Evolutionary conservation across 164 flowering plant species (phyloP), one percentile per base, ranked within the genome.

Genomic region (Litsea cubeba): DNA sequence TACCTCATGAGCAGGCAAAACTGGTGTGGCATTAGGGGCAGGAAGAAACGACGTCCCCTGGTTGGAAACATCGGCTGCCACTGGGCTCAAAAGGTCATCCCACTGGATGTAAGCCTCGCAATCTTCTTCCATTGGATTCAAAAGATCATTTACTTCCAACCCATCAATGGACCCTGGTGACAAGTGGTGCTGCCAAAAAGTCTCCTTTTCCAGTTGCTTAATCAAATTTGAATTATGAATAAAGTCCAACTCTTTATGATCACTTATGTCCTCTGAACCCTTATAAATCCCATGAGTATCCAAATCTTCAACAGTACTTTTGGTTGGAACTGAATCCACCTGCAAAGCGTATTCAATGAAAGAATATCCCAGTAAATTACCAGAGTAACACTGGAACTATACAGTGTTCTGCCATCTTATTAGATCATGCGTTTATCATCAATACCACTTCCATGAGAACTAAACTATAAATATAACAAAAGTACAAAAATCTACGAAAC

Each of bases 231-330:
- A 40, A 40, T 40, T 40, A 40, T 58, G 60, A 22, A 35, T 73
- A 17, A 14, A 72, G 22, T n/a, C 18, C 6, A 58, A 60, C 68
- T 72, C 66, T 30, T 54, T 46, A 26, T 22, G 40, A 51, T 51
- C 51, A 70, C 30, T 71, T 58, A 84, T 75, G 76, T 82, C 85
- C 51, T 40, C 81, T 76, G 82, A 77, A 35, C 62, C 86, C 66
- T 72, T 40, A 67, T 40, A 83, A 65, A 79, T 75, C 76, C 75
- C 85, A 71, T 58, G 26, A 58, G 68, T 14, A n/a, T 3, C 51
- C 28, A 4, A n/a, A 20, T 72, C 69, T 11, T 12, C 69, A 66
- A 3, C 49, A 66, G 20, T 26, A 30, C 12, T 30, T 66, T 15
- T 26, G 28, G 1, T 3, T 28, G 46, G 69, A 18, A 30, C 5